phyloP scores from a whole-genome alignment of 129 eudicot genomes.

The Lactuca saligna region DNA sequence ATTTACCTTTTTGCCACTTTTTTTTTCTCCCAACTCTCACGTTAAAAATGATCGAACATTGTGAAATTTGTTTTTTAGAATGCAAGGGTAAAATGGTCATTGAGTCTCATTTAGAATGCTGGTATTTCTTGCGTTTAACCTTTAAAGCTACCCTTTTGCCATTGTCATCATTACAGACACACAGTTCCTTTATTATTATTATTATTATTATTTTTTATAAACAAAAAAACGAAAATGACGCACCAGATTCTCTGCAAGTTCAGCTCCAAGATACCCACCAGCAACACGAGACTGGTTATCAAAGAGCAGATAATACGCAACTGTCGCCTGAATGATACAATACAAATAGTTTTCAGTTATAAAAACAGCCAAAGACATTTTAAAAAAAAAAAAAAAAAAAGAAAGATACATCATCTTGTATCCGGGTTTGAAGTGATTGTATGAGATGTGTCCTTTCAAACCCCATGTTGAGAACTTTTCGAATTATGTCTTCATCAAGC shows the following conservation, averaged over 20 bases:
- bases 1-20: no score
- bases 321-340: constrained; percentile 59
- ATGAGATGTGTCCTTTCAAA: constrained; percentile 51
- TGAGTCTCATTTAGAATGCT: no score
- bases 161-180: neutral
- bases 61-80: neutral
- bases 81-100: neutral
- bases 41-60: no score
- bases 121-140: neutral
- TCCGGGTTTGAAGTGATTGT: constrained; percentile 65
- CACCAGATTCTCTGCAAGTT: constrained; percentile 65
- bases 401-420: constrained; percentile 63
- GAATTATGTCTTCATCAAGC: constrained; percentile 73
- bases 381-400: constrained; percentile 15
- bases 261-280: constrained; percentile 77
- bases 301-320: constrained; percentile 65
- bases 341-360: constrained; percentile 3
- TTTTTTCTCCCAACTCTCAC: no score
- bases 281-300: constrained; percentile 72
- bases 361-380: neutral
- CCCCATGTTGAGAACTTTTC: constrained; percentile 65
- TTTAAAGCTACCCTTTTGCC: neutral
- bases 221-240: constrained; percentile 15
- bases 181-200: neutral
- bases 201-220: neutral